Evolutionary conservation across 2,329 filamentous ascomycete species (phyloP).

Genomic region (Magnaporthiopsis rhizophila): DNA sequence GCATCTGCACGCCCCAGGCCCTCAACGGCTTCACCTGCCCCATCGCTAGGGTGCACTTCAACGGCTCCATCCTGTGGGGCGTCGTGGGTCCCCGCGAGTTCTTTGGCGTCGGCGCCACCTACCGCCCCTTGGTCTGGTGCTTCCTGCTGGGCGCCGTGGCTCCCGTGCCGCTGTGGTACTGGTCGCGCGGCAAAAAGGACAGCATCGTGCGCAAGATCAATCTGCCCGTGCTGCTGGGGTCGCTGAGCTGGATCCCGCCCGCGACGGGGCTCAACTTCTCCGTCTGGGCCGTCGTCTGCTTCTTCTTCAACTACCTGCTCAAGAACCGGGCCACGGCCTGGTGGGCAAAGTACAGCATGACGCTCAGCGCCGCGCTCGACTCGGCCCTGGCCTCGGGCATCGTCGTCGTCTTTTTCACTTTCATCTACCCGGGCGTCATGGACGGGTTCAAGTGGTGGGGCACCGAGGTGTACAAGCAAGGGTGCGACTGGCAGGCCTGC

Average conservation of each 20-base stretch:
- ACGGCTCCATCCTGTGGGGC: constrained; percentile 83
- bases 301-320: constrained; percentile 72
- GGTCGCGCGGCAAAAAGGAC: constrained; percentile 49
- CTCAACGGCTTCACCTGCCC: constrained; percentile 84
- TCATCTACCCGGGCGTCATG: constrained; percentile 74
- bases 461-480: constrained; percentile 75
- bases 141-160: constrained; percentile 70
- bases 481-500: constrained; percentile 80
- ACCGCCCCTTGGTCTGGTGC: constrained; percentile 71
- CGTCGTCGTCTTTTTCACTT: constrained; percentile 76
- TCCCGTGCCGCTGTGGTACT: constrained; percentile 67
- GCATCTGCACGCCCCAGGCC: constrained; percentile 71
- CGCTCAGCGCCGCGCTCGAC: constrained; percentile 73
- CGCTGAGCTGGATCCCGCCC: constrained; percentile 78
- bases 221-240: constrained; percentile 74
- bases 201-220: constrained; percentile 70
- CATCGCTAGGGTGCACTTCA: constrained; percentile 82
- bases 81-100: constrained; percentile 77
- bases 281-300: constrained; percentile 80
- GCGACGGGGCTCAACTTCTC: constrained; percentile 83
- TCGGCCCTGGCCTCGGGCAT: constrained; percentile 76
- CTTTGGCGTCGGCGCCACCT: constrained; percentile 69
- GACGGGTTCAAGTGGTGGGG: constrained; percentile 78
- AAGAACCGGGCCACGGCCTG: constrained; percentile 61
- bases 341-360: constrained; percentile 94